Evolutionary conservation across 306 rosid genomes (phyloP).

Genomic region (Dryas drummondii): DNA sequence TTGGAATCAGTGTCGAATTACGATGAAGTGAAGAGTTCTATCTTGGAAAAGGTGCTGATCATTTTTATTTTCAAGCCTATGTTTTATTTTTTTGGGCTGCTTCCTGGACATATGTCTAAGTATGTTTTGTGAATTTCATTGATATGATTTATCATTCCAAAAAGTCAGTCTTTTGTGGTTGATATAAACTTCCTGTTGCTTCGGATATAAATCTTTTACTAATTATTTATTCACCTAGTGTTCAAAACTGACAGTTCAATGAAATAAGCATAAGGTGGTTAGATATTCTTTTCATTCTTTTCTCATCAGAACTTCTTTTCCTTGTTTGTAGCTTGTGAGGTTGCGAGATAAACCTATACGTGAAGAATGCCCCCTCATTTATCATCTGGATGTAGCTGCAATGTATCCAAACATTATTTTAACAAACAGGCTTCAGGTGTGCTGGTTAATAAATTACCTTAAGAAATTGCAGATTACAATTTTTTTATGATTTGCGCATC

Average conservation of each 20-base stretch:
- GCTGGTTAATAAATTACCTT: slow-evolving; percentile 23
- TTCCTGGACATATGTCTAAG: slow-evolving; percentile 16
- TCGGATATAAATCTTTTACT: background rate
- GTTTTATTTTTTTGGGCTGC: slow-evolving; percentile 14
- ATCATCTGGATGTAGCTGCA: slow-evolving; percentile 98
- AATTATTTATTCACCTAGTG: background rate
- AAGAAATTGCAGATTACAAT: slow-evolving; percentile 11
- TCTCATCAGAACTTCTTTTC: slow-evolving; percentile 30
- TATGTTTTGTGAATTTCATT: slow-evolving; percentile 14
- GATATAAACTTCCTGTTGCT: background rate
- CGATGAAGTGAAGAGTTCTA: slow-evolving; percentile 80
- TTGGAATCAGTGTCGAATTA: slow-evolving; percentile 76
- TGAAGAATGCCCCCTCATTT: slow-evolving; percentile 92
- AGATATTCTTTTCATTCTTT: background rate
- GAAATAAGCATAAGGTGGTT: background rate
- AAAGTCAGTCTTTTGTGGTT: background rate
- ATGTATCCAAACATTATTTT: slow-evolving; percentile 98
- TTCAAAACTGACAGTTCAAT: background rate
- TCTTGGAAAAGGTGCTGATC: slow-evolving; percentile 74
- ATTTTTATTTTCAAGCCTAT: slow-evolving; percentile 22
- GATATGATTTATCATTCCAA: slow-evolving; percentile 11
- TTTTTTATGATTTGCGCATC: background rate
- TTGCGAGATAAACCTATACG: slow-evolving; percentile 76
- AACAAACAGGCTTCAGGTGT: slow-evolving; percentile 98
- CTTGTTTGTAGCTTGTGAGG: slow-evolving; percentile 56